phyloP scores from a whole-genome alignment of 768 basidiomycete genomes.

The Leccinum barrowsii region DNA sequence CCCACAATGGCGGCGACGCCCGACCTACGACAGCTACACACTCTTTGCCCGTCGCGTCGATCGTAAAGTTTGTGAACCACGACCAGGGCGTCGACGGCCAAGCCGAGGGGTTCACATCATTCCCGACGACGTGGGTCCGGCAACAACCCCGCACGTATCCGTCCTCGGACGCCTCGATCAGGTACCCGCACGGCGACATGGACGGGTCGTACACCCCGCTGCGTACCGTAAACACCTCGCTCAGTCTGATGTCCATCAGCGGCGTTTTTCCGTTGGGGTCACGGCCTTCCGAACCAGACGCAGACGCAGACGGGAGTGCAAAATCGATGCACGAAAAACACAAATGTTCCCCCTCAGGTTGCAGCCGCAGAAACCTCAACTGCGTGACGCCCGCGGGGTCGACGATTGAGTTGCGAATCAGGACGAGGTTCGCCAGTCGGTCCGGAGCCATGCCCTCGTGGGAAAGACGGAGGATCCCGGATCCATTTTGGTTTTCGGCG shows the following conservation, averaged over 20 bases:
- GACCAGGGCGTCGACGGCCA: too few relatives aligned
- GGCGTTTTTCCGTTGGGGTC: neutral
- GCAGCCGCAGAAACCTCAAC: constrained; percentile 1
- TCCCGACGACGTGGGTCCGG: neutral
- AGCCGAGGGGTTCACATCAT: neutral
- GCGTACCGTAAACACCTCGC: constrained; percentile 1
- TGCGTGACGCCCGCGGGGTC: neutral
- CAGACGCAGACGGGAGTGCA: neutral
- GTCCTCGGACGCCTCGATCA: constrained; percentile 3
- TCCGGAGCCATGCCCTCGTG: neutral
- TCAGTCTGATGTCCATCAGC: neutral
- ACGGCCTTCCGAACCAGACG: neutral
- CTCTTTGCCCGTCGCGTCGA: neutral
- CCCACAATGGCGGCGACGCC: neutral
- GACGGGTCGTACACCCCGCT: neutral
- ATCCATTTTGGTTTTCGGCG: neutral
- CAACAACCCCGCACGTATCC: constrained; percentile 5
- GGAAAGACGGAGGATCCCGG: constrained; percentile 3
- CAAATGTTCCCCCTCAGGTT: neutral
- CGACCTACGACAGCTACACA: neutral
- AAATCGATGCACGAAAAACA: constrained; percentile 2
- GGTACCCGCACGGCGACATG: neutral
- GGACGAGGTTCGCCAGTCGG: neutral
- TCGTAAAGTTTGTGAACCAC: neutral
- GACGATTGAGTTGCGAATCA: constrained; percentile 6